Evolutionary conservation across 2,329 filamentous ascomycete species (phyloP), one percentile per base, ranked within the genome.

Genomic region (Colletotrichum eremochloae): DNA sequence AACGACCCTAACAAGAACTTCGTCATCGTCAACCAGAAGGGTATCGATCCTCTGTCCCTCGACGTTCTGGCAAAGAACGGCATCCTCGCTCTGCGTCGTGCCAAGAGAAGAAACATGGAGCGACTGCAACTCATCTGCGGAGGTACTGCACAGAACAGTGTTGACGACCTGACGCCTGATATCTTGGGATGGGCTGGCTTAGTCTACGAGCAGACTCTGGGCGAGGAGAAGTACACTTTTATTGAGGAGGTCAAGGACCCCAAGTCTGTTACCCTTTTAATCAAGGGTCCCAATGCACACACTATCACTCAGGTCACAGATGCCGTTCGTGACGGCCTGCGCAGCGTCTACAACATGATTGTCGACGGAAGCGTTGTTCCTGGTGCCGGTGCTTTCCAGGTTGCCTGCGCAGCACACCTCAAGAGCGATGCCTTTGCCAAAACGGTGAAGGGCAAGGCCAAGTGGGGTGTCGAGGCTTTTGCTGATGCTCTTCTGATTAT

Each of bases 41-140:
- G 96, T 74, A 99, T 99, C 77, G 96, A 99, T 81, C 96, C 96
- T 31, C 87, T 99, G 74, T 98, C 95, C 66, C 88, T 99, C 76
- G 96, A 99, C 78, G 95, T 99, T 15, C 87, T 99, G 71, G 95
- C 96, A 75, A 99, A 99, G 91, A 98, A 99, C 81, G 95, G 95
- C 76, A 99, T 99, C 78, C 90, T 98, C 76, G 96, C 96, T 65
- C 90, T 99, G 74, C 91, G 96, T 79, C 90, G 96, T 81, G 96
- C 96, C 52, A 99, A 99, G 92, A 90, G 96, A 83, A 93, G 96
- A 81, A 99, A 99, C 86, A 99, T 99, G 96, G 96, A 99, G 88
- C 91, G 96, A 79, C 87, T 99, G 76, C 96, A 99, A 85, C 90
- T 99, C 75, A 90, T 98, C 73, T 98, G 95, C 80, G 96, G 96